Percentiles rank a stretch among this genome's conserved stretches.
These are phyloP conservation scores for Cyphellophora europaea DNA, from an alignment of 2,329 filamentous ascomycete species.

Conservation along the genomic window DNA sequence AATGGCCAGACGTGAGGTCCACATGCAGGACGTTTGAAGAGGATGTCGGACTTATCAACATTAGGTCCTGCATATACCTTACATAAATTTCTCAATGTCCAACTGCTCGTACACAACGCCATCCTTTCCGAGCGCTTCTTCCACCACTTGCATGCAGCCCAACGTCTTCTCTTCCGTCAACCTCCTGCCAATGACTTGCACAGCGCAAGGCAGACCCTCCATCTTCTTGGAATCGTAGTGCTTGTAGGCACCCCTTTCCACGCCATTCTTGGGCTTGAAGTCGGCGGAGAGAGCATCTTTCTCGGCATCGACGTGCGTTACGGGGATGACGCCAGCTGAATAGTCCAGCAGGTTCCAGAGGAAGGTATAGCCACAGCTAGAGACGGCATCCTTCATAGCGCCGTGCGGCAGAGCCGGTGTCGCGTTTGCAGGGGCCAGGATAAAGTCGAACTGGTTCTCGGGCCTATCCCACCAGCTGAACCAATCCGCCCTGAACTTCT, in stretches of 20 bases:
- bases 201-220: slow-evolving; percentile 77
- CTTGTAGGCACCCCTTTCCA: slow-evolving; percentile 75
- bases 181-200: slow-evolving; percentile 72
- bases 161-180: slow-evolving; percentile 84
- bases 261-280: slow-evolving; percentile 55
- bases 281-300: slow-evolving; percentile 53
- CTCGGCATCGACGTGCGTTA: slow-evolving; percentile 68
- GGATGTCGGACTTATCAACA: too few species aligned
- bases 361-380: slow-evolving; percentile 87
- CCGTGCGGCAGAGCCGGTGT: slow-evolving; percentile 81
- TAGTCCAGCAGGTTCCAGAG: slow-evolving; percentile 92
- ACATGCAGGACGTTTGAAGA: too few species aligned
- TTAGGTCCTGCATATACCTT: too few species aligned
- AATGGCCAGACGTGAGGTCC: too few species aligned
- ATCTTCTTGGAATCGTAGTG: slow-evolving; percentile 74
- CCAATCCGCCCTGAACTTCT: slow-evolving; percentile 68
- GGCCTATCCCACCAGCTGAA: slow-evolving; percentile 75
- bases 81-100: too few species aligned
- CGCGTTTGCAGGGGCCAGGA: slow-evolving; percentile 78
- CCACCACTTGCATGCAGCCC: slow-evolving; percentile 67
- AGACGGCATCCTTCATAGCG: slow-evolving; percentile 76
- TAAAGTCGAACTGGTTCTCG: slow-evolving; percentile 63
- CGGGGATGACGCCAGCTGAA: slow-evolving; percentile 68
- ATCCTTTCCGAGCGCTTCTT: slow-evolving; percentile 56
- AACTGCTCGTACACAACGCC: slow-evolving; percentile 42